phyloP scores from a whole-genome alignment of 2,329 filamentous ascomycete genomes.

The Penicillium hordei region DNA sequence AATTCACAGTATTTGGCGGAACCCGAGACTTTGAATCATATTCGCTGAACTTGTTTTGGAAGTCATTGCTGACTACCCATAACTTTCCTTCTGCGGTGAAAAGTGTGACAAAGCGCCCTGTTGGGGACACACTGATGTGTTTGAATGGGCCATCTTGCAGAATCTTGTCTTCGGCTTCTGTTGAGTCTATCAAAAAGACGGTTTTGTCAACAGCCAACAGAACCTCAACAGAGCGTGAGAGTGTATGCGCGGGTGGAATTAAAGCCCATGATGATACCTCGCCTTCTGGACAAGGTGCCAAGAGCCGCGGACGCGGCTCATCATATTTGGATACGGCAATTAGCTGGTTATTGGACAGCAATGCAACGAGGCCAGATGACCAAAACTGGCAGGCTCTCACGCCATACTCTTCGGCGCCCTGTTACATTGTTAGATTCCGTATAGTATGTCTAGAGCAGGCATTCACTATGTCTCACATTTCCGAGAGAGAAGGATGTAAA shows the following conservation, averaged over 20 bases:
- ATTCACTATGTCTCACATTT: constrained; percentile 51
- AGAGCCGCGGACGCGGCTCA: constrained; percentile 81
- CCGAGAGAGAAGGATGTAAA: constrained; percentile 93
- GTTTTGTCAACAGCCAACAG: constrained; percentile 81
- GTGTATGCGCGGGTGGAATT: constrained; percentile 80
- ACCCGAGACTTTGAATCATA: constrained; percentile 86
- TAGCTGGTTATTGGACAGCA: constrained; percentile 83
- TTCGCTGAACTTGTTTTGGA: constrained; percentile 87
- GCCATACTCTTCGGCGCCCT: constrained; percentile 81
- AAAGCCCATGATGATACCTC: constrained; percentile 85
- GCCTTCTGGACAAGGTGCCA: constrained; percentile 74
- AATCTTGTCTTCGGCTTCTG: constrained; percentile 85
- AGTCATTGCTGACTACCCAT: constrained; percentile 93
- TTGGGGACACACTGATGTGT: constrained; percentile 86
- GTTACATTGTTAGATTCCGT: constrained; percentile 16
- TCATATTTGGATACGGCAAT: constrained; percentile 85
- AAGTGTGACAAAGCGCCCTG: constrained; percentile 82
- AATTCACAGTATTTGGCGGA: constrained; percentile 81
- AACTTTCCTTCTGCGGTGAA: constrained; percentile 83
- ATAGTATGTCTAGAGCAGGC: no score
- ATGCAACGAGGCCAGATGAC: constrained; percentile 84
- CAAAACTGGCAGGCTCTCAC: constrained; percentile 92
- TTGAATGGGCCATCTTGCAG: constrained; percentile 90
- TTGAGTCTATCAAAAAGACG: constrained; percentile 81
- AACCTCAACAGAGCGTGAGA: constrained; percentile 91